phyloP scores from a whole-genome alignment of 257 asterid genomes.

The Nicotiana knightiana region DNA sequence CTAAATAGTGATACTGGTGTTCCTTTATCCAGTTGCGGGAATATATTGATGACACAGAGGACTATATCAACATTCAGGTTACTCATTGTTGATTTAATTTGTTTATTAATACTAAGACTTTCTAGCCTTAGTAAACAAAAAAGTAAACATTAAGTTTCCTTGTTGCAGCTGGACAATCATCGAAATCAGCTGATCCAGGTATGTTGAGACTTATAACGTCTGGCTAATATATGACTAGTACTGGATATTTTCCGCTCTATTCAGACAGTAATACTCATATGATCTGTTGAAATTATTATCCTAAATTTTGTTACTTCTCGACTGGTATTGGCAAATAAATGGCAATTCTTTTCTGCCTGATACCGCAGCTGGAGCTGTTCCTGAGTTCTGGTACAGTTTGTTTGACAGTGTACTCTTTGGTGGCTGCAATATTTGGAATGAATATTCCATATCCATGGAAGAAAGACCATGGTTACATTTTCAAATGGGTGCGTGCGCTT shows the following conservation, averaged over 20 bases:
- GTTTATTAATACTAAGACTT: background rate
- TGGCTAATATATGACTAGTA: background rate
- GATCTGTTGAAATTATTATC: background rate
- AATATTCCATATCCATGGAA: conserved; percentile 77
- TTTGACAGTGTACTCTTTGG: conserved; percentile 58
- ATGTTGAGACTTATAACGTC: background rate
- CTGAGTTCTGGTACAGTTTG: conserved; percentile 79
- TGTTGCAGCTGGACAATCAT: conserved; percentile 86
- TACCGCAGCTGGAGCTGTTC: conserved; percentile 77
- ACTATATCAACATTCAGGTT: conserved; percentile 95
- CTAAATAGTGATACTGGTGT: background rate
- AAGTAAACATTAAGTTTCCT: background rate
- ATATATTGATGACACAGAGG: conserved; percentile 90
- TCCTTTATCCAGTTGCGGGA: conserved; percentile 58
- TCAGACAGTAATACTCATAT: background rate
- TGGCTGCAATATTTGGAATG: conserved; percentile 92
- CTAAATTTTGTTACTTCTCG: background rate
- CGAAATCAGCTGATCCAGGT: conserved; percentile 97
- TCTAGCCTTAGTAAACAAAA: background rate
- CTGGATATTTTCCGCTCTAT: background rate
- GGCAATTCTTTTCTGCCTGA: background rate
- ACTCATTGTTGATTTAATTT: conserved; percentile 4
- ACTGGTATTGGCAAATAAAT: background rate
- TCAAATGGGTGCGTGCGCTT: conserved; percentile 66
- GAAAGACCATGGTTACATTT: conserved; percentile 53